These are phyloP conservation scores for Talaromyces sp. DNA, from an alignment of 2,329 filamentous ascomycete species.

Conservation along the genomic window DNA sequence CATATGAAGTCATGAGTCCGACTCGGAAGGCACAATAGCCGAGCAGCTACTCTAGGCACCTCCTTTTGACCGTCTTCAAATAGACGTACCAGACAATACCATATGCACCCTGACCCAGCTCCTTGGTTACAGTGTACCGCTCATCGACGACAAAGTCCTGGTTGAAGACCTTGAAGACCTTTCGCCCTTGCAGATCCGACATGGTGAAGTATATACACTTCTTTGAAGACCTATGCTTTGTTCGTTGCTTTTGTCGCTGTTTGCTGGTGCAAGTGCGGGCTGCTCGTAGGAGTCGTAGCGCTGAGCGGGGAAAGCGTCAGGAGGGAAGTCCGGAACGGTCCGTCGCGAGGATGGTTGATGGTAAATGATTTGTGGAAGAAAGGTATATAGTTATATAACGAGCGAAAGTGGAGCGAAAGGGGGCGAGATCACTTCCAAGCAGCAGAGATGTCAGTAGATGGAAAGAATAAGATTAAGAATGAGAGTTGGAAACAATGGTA, in stretches of 20 bases:
- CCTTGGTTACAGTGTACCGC: slow-evolving; percentile 97
- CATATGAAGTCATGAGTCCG: not conserved
- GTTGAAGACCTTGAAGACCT: slow-evolving; percentile 99
- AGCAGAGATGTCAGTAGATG: not conserved
- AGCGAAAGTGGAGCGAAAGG: not conserved
- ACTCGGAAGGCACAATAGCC: not conserved
- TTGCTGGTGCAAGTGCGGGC: not conserved
- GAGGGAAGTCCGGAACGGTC: not conserved
- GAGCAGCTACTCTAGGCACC: not conserved
- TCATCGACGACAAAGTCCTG: slow-evolving; percentile 99
- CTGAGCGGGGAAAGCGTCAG: not conserved
- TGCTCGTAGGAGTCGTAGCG: not conserved
- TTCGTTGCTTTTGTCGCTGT: slow-evolving; percentile 3
- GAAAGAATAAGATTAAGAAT: not conserved
- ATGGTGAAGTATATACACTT: slow-evolving; percentile 37
- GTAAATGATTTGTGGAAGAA: not conserved
- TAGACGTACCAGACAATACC: slow-evolving; percentile 84
- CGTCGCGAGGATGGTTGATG: not conserved
- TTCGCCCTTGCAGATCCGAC: slow-evolving; percentile 66
- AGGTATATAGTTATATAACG: not conserved
- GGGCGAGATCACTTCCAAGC: not conserved
- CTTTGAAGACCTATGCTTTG: not conserved
- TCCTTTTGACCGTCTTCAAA: not conserved
- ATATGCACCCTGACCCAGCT: slow-evolving; percentile 95
- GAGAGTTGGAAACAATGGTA: not conserved